phyloP scores from a whole-genome alignment of 208 protist species.

The Crithidia brevicula region DNA sequence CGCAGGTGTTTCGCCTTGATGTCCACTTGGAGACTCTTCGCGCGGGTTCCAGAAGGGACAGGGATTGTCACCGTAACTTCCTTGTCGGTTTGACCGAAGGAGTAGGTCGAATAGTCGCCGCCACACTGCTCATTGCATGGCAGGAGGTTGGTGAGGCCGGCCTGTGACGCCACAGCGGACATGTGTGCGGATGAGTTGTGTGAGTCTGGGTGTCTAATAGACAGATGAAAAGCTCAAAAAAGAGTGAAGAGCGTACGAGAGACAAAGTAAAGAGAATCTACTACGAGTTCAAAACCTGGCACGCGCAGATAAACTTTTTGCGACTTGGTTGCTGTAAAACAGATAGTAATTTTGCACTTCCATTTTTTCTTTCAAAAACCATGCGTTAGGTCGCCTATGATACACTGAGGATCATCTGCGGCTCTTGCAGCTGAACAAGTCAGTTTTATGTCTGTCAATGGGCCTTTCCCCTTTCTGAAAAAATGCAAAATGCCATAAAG shows the following conservation, averaged over 20 bases:
- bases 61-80: constrained; percentile 77
- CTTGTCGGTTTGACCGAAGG: constrained; percentile 79
- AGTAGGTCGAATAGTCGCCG: constrained; percentile 79
- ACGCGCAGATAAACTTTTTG: too few species aligned
- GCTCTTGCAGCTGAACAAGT: too few species aligned
- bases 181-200: constrained; percentile 19
- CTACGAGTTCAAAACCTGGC: too few species aligned
- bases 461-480: too few species aligned
- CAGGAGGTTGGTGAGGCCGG: constrained; percentile 69
- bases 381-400: too few species aligned
- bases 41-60: constrained; percentile 48
- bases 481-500: too few species aligned
- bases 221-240: neutral
- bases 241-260: neutral
- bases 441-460: too few species aligned
- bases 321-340: too few species aligned
- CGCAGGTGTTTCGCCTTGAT: constrained; percentile 45
- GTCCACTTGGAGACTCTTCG: constrained; percentile 69
- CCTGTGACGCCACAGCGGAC: constrained; percentile 65
- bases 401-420: too few species aligned
- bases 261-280: too few species aligned
- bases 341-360: too few species aligned
- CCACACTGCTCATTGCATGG: constrained; percentile 85
- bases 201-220: neutral
- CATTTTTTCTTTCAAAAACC: too few species aligned